Base-by-base conservation (phyloP, 139 green algal species). In the Klebsormidium nitens region DNA sequence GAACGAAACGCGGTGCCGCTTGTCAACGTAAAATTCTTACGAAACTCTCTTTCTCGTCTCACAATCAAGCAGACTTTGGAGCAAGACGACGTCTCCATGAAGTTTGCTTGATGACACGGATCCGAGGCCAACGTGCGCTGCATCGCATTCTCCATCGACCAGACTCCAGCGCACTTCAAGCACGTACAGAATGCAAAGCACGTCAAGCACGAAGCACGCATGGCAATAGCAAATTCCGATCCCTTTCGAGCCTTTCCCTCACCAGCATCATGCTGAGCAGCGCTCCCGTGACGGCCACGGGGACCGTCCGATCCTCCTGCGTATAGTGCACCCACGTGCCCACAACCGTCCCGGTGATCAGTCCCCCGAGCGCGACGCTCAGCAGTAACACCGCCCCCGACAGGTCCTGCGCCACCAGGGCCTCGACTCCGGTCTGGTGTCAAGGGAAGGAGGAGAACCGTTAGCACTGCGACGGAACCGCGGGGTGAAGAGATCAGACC, bases 401-500 rank as follows among this genome's bases (percentile, higher is more conserved):
- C 36, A 76, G 59, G 60, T 76, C 68, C 36, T 75, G 74, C 28
- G 67, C 67, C n/a, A 75, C 61, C 58, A 75, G 34, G n/a, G 67
- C 67, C 17, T 75, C 67, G 0, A 75, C 37, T 0, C 67, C 67
- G n/a, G 67, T 75, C 5, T n/a, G n/a, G n/a, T n/a, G n/a, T n/a
- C n/a, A n/a, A n/a, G n/a, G n/a, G n/a, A n/a, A n/a, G n/a, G n/a
- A n/a, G n/a, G n/a, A n/a, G n/a, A n/a, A n/a, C n/a, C n/a, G n/a
- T n/a, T n/a, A n/a, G n/a, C n/a, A n/a, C n/a, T n/a, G n/a, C n/a
- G n/a, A n/a, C n/a, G n/a, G n/a, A n/a, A n/a, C n/a, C n/a, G n/a
- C n/a, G n/a, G n/a, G n/a, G n/a, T n/a, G n/a, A n/a, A n/a, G n/a
- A n/a, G n/a, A n/a, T n/a, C n/a, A n/a, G n/a, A n/a, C n/a, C n/a